Evolutionary conservation across 1,284 basidiomycete genomes (phyloP), one percentile per base, ranked within the genome.

Genomic region (Mrakiaceae sp.): DNA sequence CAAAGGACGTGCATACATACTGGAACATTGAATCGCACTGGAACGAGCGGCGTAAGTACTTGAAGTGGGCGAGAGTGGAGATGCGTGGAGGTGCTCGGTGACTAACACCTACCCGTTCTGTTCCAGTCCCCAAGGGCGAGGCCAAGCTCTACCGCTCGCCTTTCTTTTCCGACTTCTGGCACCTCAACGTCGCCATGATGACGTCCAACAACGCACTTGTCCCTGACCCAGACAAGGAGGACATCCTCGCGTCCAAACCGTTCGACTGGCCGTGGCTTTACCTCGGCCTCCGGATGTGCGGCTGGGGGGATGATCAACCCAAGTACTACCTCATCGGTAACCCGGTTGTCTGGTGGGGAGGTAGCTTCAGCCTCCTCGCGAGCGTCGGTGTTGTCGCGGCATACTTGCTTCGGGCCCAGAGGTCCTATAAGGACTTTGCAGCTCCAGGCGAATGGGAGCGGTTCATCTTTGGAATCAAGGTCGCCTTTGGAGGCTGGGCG

Each of bases 131-230:
- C 4, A 72, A 83, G 4, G 94, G 89, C 3, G 82, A 95, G 64
- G 81, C 82, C 62, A 90, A 89, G 72, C 83, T 87, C 66, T 96
- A 95, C 79, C 81, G 79, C 54, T 96, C 95, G 3, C 88, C 94
- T 0, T 98, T 98, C 82, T 79, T 97, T 64, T 86, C 88, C 64
- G 95, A 98, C 78, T 98, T 98, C 77, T 93, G 92, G 84, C 95
- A 98, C 75, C 84, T 98, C 66, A 98, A 98, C 72, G 90, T 98
- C 12, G 95, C 94, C 12, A 98, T 98, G 96, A 95, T 96, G 91
- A 97, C 93, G 0, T 96, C 94, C 4, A 98, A 98, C 81, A 98
- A 98, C 74, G 94, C 96, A 0, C 85, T 98, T 63, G 79, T 98
- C 55, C 95, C 95, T 0, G 93, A 98, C 72, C 90, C 93, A 0